Evolutionary conservation across 306 rosid genomes (phyloP).

Genomic region (Rosa lucieae): DNA sequence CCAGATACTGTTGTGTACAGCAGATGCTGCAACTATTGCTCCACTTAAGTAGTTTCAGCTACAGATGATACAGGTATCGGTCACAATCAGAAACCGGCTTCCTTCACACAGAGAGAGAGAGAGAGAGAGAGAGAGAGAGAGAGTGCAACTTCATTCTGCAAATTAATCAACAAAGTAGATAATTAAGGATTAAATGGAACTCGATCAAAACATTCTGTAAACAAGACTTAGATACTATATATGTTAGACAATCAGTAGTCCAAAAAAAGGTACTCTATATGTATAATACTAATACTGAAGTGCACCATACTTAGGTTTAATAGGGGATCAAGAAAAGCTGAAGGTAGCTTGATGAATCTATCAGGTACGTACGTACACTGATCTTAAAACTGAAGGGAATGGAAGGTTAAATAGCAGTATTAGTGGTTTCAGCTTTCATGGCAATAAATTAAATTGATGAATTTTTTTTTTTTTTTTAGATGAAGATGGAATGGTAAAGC

Average conservation of each 20-base stretch:
- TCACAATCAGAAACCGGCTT: not conserved
- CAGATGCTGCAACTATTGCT: not conserved
- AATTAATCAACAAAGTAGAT: no score
- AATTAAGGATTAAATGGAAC: no score
- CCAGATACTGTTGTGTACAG: not conserved
- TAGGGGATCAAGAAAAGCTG: not conserved
- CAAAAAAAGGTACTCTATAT: no score
- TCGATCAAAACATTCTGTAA: no score
- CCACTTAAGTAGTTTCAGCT: not conserved
- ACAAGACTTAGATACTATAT: no score
- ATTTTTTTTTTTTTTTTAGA: not conserved
- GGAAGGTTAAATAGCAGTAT: slow-evolving; percentile 29
- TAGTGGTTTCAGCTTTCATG: slow-evolving; percentile 23
- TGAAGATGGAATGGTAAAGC: not conserved
- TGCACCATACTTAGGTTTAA: not conserved
- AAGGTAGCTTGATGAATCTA: not conserved
- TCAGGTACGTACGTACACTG: not conserved
- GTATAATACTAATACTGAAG: no score
- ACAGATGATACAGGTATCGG: not conserved
- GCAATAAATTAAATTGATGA: slow-evolving; percentile 18
- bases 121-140: not conserved
- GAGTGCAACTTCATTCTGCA: no score
- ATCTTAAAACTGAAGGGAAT: slow-evolving; percentile 20
- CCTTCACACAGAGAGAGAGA: not conserved
- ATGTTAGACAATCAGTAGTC: no score